Base-by-base conservation (phyloP, 2,329 filamentous ascomycete genomes). In the Zymoseptoria tritici region DNA sequence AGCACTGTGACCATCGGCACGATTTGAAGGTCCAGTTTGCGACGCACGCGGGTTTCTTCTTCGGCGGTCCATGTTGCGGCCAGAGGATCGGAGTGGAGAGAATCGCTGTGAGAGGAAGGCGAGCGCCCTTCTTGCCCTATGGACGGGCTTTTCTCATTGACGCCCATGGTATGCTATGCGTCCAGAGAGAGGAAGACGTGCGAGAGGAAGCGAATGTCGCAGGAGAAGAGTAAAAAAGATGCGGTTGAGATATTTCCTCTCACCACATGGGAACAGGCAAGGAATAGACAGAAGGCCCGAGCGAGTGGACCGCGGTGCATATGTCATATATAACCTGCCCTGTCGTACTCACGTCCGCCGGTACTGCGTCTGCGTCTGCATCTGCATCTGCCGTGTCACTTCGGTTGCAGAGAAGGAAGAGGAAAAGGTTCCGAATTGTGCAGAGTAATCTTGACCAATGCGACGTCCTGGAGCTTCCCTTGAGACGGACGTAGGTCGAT, bases 1-100 rank as follows among this genome's bases (percentile, higher is more conserved):
- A 86, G 77, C 0, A 86, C 68, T 3, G 82, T 79, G 62, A 86
- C 79, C 70, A 85, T 81, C 0, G 84, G 84, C 52, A 86, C 80
- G 21, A 86, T 77, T 67, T 79, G 74, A 74, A 78, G 73, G 70
- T 85, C 80, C 63, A 83, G 74, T 71, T 81, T 81, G 66, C 80
- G 74, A 46, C 85, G 67, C 0, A 85, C 77, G 58, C 73, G 76
- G 64, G 77, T 82, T n/a, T 67, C 65, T 52, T 67, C 65, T 13
- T 62, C 65, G 26, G 63, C 62, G 1, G 60, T 61, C 62, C 62
- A 61, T 46, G 62, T 61, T 19, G 61, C 56, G n/a, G 36, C 13
- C 11, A 42, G 36, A 42, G 36, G 36, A 42, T 42, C 36, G 36
- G 36, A 42, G 36, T 42, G 36, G 2, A 42, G 36, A 16, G 36